Base-by-base conservation (phyloP, 2,329 filamentous ascomycete species). In the Escovopsis sp. region DNA sequence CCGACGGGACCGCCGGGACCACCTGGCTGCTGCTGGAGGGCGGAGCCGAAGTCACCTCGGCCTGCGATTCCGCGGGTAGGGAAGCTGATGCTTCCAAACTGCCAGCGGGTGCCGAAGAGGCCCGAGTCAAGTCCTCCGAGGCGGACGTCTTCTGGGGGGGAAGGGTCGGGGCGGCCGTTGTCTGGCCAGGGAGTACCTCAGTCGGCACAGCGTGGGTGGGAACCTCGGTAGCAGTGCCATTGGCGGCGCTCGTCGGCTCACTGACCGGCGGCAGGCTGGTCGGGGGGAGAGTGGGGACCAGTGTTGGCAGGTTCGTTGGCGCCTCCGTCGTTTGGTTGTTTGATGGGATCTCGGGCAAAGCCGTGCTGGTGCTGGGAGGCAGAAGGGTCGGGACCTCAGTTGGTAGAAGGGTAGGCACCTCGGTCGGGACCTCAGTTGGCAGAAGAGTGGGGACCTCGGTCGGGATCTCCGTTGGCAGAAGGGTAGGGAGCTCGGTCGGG, bases 281-380 rank as follows among this genome's bases (percentile, higher is more conserved):
- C 4, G 43, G 39, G 30, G 43, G 45, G 30, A 47, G 40, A 9
- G 39, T 38, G 19, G 41, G 33, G 26, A 30, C 33, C 33, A 28
- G 44, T 12, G 45, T 39, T 30, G 46, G 33, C 40, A 15, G 15
- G 15, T 15, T 15, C 15, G 38, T 30, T 12, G 40, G 33, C 23
- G 10, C 41, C 33, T 48, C 47, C 9, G 47, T 47, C 40, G 47
- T 43, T 11, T 45, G 45, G 7, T 45, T 41, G 15, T 46, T 51
- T n/a, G 39, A 34, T 6, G 10, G 33, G 15, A 33, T 9, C 30
- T 9, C 33, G 19, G 10, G 36, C 23, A 23, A 23, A 6, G 4
- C 23, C 2, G 23, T 23, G 23, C 23, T 23, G 23, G 23, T 4
- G 23, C 23, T 23, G 23, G 23, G 23, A 23, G 23, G 23, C 4